phyloP scores from a whole-genome alignment of 2,329 filamentous ascomycete species.

The Sporothrix variecibatus region DNA sequence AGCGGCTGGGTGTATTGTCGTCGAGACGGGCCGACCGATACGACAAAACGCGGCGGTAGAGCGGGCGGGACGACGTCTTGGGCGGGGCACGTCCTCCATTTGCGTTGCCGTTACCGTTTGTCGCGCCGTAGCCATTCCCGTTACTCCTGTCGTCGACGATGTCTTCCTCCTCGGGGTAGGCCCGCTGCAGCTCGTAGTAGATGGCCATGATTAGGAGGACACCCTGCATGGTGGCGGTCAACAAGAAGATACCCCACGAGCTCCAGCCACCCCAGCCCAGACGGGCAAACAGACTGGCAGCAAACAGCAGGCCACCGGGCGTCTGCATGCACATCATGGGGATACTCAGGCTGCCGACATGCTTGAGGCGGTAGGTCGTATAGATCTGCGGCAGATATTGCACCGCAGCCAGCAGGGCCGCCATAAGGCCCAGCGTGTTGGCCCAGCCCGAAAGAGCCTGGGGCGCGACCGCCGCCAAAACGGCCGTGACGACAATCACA shows the following conservation, averaged over 20 bases:
- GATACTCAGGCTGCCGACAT: constrained; percentile 88
- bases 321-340: constrained; percentile 99
- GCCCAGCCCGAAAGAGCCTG: constrained; percentile 74
- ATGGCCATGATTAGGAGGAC: constrained; percentile 77
- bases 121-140: constrained; percentile 35
- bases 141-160: neutral
- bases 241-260: constrained; percentile 87
- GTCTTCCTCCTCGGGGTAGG: constrained; percentile 18
- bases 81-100: constrained; percentile 30
- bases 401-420: constrained; percentile 75
- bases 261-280: constrained; percentile 87
- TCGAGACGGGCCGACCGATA: constrained; percentile 47
- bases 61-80: constrained; percentile 38
- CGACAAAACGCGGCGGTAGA: constrained; percentile 48
- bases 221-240: constrained; percentile 85
- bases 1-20: constrained; percentile 52
- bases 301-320: constrained; percentile 87
- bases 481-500: constrained; percentile 66
- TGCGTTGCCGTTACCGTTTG: constrained; percentile 32
- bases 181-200: constrained; percentile 64
- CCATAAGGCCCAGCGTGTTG: constrained; percentile 77
- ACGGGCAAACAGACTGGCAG: constrained; percentile 76
- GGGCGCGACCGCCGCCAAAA: constrained; percentile 66
- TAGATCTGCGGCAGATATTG: constrained; percentile 96
- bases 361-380: constrained; percentile 82